Evolutionary conservation across 805 yeast species (phyloP).

Genomic region (Isabelozyma gotoi): DNA sequence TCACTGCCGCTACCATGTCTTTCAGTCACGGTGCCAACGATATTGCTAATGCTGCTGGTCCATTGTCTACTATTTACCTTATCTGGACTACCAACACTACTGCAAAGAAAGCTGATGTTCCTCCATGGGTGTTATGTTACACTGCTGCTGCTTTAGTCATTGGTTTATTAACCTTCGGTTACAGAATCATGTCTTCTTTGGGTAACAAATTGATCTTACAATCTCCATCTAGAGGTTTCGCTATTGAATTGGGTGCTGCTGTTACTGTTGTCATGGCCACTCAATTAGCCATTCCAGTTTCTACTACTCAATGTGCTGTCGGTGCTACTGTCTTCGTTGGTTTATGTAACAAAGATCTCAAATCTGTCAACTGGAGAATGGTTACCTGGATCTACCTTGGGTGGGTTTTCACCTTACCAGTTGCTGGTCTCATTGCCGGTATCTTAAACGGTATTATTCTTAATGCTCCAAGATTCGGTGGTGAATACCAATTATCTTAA

Average conservation of each 20-base stretch:
- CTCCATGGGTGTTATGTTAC: conserved; percentile 68
- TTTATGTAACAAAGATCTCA: conserved; percentile 61
- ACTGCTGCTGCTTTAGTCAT: conserved; percentile 66
- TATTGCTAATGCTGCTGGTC: conserved; percentile 77
- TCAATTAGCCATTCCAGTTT: conserved; percentile 66
- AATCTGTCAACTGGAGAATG: conserved; percentile 75
- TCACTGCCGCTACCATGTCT: conserved; percentile 78
- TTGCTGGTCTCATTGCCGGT: conserved; percentile 74
- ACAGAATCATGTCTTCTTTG: conserved; percentile 64
- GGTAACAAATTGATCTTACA: conserved; percentile 75
- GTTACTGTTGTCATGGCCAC: conserved; percentile 75
- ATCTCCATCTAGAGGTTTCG: conserved; percentile 76
- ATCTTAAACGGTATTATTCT: conserved; percentile 59
- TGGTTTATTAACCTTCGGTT: conserved; percentile 73
- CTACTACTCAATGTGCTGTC: conserved; percentile 77
- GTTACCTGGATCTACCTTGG: conserved; percentile 70
- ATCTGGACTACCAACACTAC: conserved; percentile 56
- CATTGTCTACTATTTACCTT: conserved; percentile 62
- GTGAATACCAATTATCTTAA: conserved; percentile 15
- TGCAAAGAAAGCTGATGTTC: conserved; percentile 53
- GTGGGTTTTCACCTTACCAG: conserved; percentile 72
- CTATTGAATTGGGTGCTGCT: conserved; percentile 78
- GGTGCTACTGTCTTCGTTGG: conserved; percentile 81
- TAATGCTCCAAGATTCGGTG: conserved; percentile 56
- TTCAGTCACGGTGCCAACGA: conserved; percentile 84